Conservation (phyloP, 1,139 yeast genomes). For the Pichia sp. region DNA sequence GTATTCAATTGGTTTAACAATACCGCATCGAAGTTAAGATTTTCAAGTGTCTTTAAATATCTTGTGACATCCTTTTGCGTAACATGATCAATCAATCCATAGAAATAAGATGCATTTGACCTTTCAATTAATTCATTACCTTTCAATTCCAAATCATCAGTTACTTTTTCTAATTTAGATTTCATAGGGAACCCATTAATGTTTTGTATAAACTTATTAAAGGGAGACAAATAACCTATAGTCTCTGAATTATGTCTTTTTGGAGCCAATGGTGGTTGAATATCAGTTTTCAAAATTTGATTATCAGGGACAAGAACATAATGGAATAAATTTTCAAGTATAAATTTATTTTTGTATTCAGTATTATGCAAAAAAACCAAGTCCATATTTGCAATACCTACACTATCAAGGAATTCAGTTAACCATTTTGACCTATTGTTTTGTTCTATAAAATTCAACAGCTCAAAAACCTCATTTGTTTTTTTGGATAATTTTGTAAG, state of each 20-base stretch:
- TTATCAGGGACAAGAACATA: conserved; percentile 15
- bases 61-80: conserved; percentile 28
- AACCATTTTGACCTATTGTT: conserved; percentile 58
- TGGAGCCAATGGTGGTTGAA: neutral
- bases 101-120: conserved; percentile 5
- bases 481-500: conserved; percentile 45
- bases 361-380: conserved; percentile 33
- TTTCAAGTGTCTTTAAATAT: conserved; percentile 33
- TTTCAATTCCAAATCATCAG: neutral
- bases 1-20: conserved; percentile 41
- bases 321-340: conserved; percentile 17
- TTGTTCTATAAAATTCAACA: conserved; percentile 53
- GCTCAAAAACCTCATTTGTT: conserved; percentile 55
- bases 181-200: conserved; percentile 22
- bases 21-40: conserved; percentile 25
- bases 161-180: conserved; percentile 1
- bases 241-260: conserved; percentile 11
- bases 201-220: conserved; percentile 28
- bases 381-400: conserved; percentile 38
- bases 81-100: conserved; percentile 14
- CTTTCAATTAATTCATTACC: neutral
- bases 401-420: conserved; percentile 41
- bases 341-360: conserved; percentile 17
- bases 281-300: neutral
- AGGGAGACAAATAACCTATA: conserved; percentile 22